These are phyloP conservation scores for Aspergillus sclerotiicarbonarius DNA, from an alignment of 495 filamentous ascomycete species.

Conservation along the genomic window DNA sequence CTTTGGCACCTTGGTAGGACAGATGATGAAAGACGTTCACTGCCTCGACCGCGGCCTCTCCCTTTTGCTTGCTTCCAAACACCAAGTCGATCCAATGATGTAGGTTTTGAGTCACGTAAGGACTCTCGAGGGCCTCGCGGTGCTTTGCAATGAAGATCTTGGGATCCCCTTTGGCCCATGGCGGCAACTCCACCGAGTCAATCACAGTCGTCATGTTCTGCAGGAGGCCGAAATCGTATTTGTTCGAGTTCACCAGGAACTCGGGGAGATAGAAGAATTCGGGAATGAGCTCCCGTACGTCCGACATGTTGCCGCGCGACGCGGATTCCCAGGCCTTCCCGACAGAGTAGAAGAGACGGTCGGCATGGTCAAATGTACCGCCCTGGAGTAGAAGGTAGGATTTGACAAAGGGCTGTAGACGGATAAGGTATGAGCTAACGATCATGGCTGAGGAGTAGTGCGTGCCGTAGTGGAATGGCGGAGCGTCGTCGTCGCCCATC, in stretches of 20 bases:
- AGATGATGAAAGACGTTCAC: slow-evolving; percentile 95
- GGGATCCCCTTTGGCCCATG: slow-evolving; percentile 96
- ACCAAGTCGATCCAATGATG: slow-evolving; percentile 96
- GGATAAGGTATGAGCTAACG: slow-evolving; percentile 91
- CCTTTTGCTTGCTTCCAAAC: slow-evolving; percentile 93
- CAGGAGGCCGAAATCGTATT: slow-evolving; percentile 85
- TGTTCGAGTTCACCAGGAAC: slow-evolving; percentile 86
- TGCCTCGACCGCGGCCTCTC: slow-evolving; percentile 86
- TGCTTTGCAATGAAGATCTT: slow-evolving; percentile 95
- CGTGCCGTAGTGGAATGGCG: slow-evolving; percentile 95
- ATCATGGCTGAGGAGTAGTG: slow-evolving; percentile 99
- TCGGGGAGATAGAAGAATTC: slow-evolving; percentile 98
- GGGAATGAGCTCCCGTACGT: slow-evolving; percentile 89
- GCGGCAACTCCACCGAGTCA: slow-evolving; percentile 80
- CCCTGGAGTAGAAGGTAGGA: slow-evolving; percentile 97
- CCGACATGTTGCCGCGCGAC: slow-evolving; percentile 83
- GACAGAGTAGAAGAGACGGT: slow-evolving; percentile 92
- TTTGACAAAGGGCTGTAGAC: slow-evolving; percentile 92
- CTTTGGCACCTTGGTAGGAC: slow-evolving; percentile 89
- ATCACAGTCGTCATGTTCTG: slow-evolving; percentile 78
- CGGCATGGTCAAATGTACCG: slow-evolving; percentile 93
- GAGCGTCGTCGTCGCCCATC: slow-evolving; percentile 74
- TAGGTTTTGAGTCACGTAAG: slow-evolving; percentile 84
- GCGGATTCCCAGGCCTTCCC: slow-evolving; percentile 88
- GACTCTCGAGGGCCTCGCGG: slow-evolving; percentile 89